Evolutionary conservation across 768 basidiomycete genomes (phyloP).

Genomic region (Pleurotus tuoliensis): DNA sequence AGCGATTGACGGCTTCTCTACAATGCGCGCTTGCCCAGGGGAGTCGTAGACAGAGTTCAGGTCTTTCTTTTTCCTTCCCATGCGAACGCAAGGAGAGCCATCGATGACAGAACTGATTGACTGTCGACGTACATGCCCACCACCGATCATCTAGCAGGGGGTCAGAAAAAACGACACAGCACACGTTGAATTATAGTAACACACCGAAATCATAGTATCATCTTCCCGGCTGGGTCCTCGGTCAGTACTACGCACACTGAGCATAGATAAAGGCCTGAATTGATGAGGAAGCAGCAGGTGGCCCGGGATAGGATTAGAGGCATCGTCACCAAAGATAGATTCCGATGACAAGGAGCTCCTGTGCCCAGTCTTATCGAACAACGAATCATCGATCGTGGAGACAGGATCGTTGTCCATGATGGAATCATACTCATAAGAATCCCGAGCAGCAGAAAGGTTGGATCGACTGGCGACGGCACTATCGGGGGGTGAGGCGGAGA

Average conservation of each 20-base stretch:
- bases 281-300: conserved; percentile 42
- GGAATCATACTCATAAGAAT: conserved; percentile 51
- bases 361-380: conserved; percentile 62
- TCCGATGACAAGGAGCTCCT: conserved; percentile 49
- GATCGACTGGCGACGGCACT: conserved; percentile 25
- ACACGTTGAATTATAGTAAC: conserved; percentile 15
- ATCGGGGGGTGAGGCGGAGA: conserved; percentile 62
- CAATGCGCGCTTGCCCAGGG: conserved; percentile 43
- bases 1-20: conserved; percentile 65
- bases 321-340: conserved; percentile 58
- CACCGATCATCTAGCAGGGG: conserved; percentile 65
- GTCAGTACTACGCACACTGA: conserved; percentile 47
- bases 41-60: conserved; percentile 31
- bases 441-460: conserved; percentile 25
- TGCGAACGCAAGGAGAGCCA: conserved; percentile 65
- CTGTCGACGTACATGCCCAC: conserved; percentile 65
- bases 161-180: neutral
- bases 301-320: conserved; percentile 26
- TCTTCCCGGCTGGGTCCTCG: conserved; percentile 56
- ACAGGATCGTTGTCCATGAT: conserved; percentile 52
- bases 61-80: conserved; percentile 41
- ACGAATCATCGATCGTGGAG: conserved; percentile 43
- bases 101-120: conserved; percentile 66
- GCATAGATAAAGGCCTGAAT: conserved; percentile 62
- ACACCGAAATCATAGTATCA: conserved; percentile 78